phyloP scores from a whole-genome alignment of 257 asterid species.

The Petrea volubilis region DNA sequence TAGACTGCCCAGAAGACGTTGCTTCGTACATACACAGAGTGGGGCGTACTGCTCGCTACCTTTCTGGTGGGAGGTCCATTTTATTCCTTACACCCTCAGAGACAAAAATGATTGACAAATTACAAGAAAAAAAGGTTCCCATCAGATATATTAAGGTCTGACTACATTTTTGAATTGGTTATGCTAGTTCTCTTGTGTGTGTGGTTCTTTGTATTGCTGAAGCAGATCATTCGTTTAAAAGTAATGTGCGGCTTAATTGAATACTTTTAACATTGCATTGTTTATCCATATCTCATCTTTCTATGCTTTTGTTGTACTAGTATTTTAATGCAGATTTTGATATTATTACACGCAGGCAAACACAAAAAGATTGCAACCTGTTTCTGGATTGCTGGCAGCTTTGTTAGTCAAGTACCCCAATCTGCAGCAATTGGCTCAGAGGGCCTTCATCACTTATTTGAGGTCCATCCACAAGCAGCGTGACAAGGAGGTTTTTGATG shows the following conservation, averaged over 20 bases:
- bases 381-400: slow-evolving; percentile 77
- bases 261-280: background rate
- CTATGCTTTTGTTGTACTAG: background rate
- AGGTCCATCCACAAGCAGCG: slow-evolving; percentile 74
- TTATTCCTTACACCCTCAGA: slow-evolving; percentile 86
- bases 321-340: background rate
- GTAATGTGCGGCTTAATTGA: background rate
- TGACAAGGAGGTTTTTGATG: slow-evolving; percentile 88
- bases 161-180: slow-evolving; percentile 1
- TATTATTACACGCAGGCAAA: slow-evolving; percentile 57
- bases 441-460: slow-evolving; percentile 86
- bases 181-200: background rate
- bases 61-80: slow-evolving; percentile 81
- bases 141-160: slow-evolving; percentile 63
- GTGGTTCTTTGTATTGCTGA: slow-evolving; percentile 5
- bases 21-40: slow-evolving; percentile 95
- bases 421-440: slow-evolving; percentile 74
- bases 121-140: slow-evolving; percentile 84
- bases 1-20: slow-evolving; percentile 94
- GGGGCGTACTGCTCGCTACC: slow-evolving; percentile 97
- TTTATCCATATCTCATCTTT: background rate
- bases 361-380: slow-evolving; percentile 68
- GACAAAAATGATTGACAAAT: slow-evolving; percentile 72
- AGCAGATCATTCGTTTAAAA: background rate
- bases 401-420: slow-evolving; percentile 81